A percentile compares a stretch with the other conserved stretches of the same genome.
phyloP scores from a whole-genome alignment of 768 basidiomycete species.

The Cystobasidium tubakii region DNA sequence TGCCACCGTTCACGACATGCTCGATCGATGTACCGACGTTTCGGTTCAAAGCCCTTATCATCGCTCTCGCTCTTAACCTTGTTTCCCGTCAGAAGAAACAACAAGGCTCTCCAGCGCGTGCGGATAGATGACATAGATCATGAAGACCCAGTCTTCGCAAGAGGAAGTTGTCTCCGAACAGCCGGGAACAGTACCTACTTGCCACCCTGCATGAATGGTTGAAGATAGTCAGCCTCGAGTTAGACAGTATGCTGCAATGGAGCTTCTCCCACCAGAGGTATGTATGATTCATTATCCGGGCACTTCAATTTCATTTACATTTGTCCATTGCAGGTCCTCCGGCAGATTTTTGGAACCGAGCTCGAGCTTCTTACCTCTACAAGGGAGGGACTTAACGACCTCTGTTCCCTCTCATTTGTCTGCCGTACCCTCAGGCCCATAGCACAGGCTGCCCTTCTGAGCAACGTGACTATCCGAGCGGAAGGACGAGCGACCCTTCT shows the following conservation, averaged over 20 bases:
- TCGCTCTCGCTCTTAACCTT: no score
- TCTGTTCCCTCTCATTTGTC: neutral
- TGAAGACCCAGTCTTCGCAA: no score
- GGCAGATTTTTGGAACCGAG: neutral
- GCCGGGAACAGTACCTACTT: no score
- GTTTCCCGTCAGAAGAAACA: no score
- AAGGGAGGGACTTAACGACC: constrained; percentile 22
- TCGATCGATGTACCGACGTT: no score
- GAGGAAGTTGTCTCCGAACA: no score
- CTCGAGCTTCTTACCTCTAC: constrained; percentile 20
- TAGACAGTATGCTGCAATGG: neutral
- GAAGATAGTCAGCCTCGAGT: neutral
- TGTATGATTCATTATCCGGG: neutral
- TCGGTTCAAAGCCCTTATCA: no score
- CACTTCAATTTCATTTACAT: no score
- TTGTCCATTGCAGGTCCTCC: constrained; percentile 16
- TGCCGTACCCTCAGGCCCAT: neutral
- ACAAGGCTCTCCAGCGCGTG: no score
- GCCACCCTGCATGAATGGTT: constrained; percentile 1
- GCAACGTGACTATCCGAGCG: constrained; percentile 12
- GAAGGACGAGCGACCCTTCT: constrained; percentile 30
- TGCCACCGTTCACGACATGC: no score
- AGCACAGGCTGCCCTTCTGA: constrained; percentile 16
- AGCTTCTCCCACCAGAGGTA: constrained; percentile 5
- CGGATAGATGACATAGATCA: no score